Base-by-base conservation (phyloP, 345 rosid species). In the Microcos paniculata region DNA sequence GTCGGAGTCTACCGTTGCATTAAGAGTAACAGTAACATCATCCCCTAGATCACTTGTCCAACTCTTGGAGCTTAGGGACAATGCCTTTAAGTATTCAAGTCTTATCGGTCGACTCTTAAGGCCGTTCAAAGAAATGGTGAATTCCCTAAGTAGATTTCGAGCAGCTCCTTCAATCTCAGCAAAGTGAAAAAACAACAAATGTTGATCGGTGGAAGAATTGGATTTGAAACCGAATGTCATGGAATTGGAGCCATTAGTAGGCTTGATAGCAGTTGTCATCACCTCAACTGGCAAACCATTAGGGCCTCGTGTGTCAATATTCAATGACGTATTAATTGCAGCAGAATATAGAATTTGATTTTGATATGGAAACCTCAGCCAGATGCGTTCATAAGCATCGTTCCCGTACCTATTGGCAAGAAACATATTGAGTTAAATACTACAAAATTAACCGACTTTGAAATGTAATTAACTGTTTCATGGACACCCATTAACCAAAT, bases 311-410 rank as follows among this genome's bases (percentile, higher is more conserved):
- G n/a, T n/a, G n/a, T n/a, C n/a, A n/a, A n/a, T n/a, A n/a, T n/a
- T n/a, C n/a, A n/a, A n/a, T 48, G 49, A 30, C 31, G 70, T 62
- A 24, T 8, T 62, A 23, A 49, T 21, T 21, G 43, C 23, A 33
- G 4, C 18, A 19, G 35, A 8, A 3, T 7, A 0, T 6, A 28
- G 63, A n/a, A n/a, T n/a, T n/a, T n/a, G n/a, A 28, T 23, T 35
- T 15, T 52, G 21, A 0, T 0, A 0, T 3, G 55, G 5, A 14
- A 1, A 9, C 83, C n/a, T n/a, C n/a, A n/a, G n/a, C n/a, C 80
- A 76, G 6, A 71, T 0, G 3, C 83, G 80, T 33, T 76, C 78
- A 71, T 80, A 70, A 2, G 57, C 61, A 72, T 80, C 83, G 43
- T 64, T 69, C 38, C 66, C 75, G 68, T 71, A 76, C 73, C 80